A percentile compares a stretch with the other conserved stretches of the same genome.
Evolutionary conservation across 2,329 filamentous ascomycete species (phyloP).

Genomic region (Monilinia vaccinii-corymbosi): DNA sequence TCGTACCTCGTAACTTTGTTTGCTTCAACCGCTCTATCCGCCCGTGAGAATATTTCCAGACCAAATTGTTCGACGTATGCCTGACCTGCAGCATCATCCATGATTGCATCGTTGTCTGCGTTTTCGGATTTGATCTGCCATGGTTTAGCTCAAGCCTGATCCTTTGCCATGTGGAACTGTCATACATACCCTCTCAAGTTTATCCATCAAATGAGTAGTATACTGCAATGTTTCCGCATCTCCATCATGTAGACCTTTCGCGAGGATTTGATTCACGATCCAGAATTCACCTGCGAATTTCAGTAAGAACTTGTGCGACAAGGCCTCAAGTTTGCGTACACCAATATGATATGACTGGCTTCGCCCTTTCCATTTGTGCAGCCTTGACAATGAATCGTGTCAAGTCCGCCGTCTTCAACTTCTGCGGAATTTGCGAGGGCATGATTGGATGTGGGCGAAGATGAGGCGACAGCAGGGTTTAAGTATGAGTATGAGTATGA

Average conservation of each 20-base stretch:
- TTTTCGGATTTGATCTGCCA: slow-evolving; percentile 61
- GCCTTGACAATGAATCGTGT: slow-evolving; percentile 77
- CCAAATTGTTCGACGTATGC: slow-evolving; percentile 94
- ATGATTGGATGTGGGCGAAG: slow-evolving; percentile 40
- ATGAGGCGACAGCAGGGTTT: neutral
- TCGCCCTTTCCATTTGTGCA: slow-evolving; percentile 71
- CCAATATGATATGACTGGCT: slow-evolving; percentile 91
- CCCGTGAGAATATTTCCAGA: slow-evolving; percentile 75
- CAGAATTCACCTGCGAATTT: slow-evolving; percentile 67
- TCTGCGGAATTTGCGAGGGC: slow-evolving; percentile 61
- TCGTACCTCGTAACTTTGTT: slow-evolving; percentile 81
- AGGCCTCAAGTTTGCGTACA: slow-evolving; percentile 48
- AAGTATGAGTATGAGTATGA: neutral
- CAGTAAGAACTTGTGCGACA: slow-evolving; percentile 9
- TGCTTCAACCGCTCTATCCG: slow-evolving; percentile 70
- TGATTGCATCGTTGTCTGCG: slow-evolving; percentile 69
- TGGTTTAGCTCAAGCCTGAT: slow-evolving; percentile 2
- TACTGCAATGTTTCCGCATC: slow-evolving; percentile 73
- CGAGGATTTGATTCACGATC: slow-evolving; percentile 85
- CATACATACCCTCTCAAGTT: slow-evolving; percentile 64
- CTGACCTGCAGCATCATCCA: slow-evolving; percentile 77
- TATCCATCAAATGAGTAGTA: slow-evolving; percentile 81
- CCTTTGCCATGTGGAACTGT: neutral
- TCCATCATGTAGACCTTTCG: slow-evolving; percentile 65
- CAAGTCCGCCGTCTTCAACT: slow-evolving; percentile 72